phyloP scores from a whole-genome alignment of 2,329 filamentous ascomycete genomes.

The Zarea fungicola region DNA sequence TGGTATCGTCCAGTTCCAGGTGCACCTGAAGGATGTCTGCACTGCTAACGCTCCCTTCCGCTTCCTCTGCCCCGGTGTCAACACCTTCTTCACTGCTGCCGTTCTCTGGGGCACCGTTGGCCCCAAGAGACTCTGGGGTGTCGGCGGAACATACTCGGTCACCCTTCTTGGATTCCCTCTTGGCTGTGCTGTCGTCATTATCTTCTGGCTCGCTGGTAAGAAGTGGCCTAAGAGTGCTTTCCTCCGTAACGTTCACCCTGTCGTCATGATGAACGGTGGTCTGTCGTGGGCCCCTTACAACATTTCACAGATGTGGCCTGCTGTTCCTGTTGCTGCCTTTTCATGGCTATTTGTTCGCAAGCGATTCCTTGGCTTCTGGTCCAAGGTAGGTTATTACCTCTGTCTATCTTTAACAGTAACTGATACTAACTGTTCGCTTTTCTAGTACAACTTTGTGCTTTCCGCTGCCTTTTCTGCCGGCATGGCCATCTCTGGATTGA shows the following conservation, averaged over 20 bases:
- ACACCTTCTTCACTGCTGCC: slow-evolving; percentile 34
- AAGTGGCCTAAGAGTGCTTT: slow-evolving; percentile 26
- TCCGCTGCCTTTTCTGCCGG: slow-evolving; percentile 38
- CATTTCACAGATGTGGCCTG: slow-evolving; percentile 40
- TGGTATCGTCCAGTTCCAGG: slow-evolving; percentile 36
- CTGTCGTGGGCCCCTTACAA: slow-evolving; percentile 41
- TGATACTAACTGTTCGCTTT: not conserved
- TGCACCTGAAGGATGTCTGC: slow-evolving; percentile 32
- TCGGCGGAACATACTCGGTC: slow-evolving; percentile 26
- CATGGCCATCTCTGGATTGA: slow-evolving; percentile 35
- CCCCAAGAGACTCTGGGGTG: slow-evolving; percentile 39
- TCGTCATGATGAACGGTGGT: slow-evolving; percentile 36
- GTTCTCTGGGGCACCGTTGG: slow-evolving; percentile 48
- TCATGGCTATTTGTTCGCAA: slow-evolving; percentile 44
- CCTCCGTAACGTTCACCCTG: slow-evolving; percentile 37
- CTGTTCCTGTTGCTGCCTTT: slow-evolving; percentile 41
- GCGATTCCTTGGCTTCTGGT: slow-evolving; percentile 43
- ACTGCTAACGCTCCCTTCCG: slow-evolving; percentile 29
- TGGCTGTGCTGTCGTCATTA: slow-evolving; percentile 29
- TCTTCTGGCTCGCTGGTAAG: slow-evolving; percentile 33
- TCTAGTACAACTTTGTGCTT: slow-evolving; percentile 33
- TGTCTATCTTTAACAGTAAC: not conserved
- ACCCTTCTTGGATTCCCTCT: slow-evolving; percentile 37
- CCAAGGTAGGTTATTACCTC: slow-evolving; percentile 29
- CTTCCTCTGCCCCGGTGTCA: slow-evolving; percentile 33